Evolutionary conservation across 768 basidiomycete species (phyloP).

Genomic region (Leucosporidium scottii): DNA sequence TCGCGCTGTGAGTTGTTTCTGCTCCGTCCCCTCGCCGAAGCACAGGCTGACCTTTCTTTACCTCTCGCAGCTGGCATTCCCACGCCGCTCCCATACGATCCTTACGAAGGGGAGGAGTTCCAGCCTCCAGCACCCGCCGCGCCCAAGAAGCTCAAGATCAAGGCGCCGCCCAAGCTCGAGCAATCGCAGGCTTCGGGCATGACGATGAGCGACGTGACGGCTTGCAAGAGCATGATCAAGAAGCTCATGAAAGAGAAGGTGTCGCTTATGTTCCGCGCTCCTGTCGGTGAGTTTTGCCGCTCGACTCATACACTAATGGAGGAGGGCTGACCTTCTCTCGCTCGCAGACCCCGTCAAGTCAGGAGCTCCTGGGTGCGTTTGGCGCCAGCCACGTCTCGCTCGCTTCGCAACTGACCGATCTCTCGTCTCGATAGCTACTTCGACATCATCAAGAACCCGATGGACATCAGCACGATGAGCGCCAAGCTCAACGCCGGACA

Average conservation of each 20-base stretch:
- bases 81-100: neutral
- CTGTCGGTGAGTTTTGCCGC: constrained; percentile 49
- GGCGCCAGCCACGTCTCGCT: neutral
- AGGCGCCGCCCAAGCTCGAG: constrained; percentile 10
- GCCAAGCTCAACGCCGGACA: constrained; percentile 79
- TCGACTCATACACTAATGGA: neutral
- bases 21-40: neutral
- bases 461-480: constrained; percentile 85
- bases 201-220: constrained; percentile 31
- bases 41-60: neutral
- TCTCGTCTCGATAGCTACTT: constrained; percentile 59
- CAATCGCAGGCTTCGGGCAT: constrained; percentile 34
- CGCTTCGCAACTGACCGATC: neutral
- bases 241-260: constrained; percentile 70
- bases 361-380: constrained; percentile 25
- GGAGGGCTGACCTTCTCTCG: neutral
- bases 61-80: constrained; percentile 3
- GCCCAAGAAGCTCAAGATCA: constrained; percentile 26
- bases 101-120: neutral
- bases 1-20: constrained; percentile 4
- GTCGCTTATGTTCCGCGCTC: constrained; percentile 66
- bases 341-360: constrained; percentile 27
- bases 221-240: constrained; percentile 48
- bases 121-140: constrained; percentile 2
- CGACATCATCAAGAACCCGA: constrained; percentile 79